Evolutionary conservation across 2,329 filamentous ascomycete genomes (phyloP), one percentile per base, ranked within the genome.

Genomic region (Chaetomiaceae sp.): DNA sequence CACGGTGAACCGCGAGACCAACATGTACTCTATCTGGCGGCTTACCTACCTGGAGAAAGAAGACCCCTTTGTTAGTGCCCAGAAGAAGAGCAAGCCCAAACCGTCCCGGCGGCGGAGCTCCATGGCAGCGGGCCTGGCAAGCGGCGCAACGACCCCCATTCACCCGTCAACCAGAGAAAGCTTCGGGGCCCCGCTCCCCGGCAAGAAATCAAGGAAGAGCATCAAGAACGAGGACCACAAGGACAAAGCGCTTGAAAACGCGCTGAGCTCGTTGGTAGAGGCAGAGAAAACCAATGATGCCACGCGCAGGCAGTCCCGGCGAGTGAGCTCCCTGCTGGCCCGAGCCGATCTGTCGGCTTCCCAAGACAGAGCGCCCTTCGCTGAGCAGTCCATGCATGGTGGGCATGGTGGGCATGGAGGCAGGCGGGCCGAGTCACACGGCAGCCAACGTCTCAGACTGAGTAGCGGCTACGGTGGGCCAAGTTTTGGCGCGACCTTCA

Each of bases 291-390:
- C 71, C 10, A 64, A 67, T n/a, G 73, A 75, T 14, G 73, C 74
- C 12, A 76, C 76, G 0, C 71, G 81, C 45, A 74, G 81, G 53
- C 81, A 81, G 55, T 85, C 82, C 16, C 82, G 93, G 38, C 82
- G 93, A 44, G 86, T 97, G 21, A 99, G 93, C 71, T 97, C 92
- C 14, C 79, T 96, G 70, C 75, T 96, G 47, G 91, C 91, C 14
- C 79, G 92, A 61, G 87, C 88, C 27, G 92, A 96, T 64, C 73
- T 96, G 17, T 92, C 89, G 0, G 85, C 88, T 9, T 93, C 86
- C 14, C 87, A 92, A 58, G 90, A 95, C 59, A 79, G 87, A 61
- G 77, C 84, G 1, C 79, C 84, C n/a, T 95, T 95, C 63, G 79
- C 83, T 23, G 90, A 96, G 43, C 79, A 77, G 65, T 68, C 65